Base-by-base conservation (phyloP, 2,329 filamentous ascomycete genomes). In the Sporothrix euskadiensis region DNA sequence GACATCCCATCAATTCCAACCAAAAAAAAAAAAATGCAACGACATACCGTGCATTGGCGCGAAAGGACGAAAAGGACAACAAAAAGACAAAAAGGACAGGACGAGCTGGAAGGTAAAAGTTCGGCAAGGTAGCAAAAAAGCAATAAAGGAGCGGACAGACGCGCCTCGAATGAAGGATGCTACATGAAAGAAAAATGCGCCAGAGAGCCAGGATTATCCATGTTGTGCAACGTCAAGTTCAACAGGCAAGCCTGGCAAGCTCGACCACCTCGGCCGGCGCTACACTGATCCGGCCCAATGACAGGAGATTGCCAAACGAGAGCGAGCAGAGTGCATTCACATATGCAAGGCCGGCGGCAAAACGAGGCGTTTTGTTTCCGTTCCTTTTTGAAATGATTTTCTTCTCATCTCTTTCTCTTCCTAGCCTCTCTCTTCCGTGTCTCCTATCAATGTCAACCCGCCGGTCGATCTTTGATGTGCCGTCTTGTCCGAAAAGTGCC, bases 181-280 rank as follows among this genome's bases (percentile, higher is more conserved):
- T 35, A 63, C 16, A 32, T 8, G 44, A 30, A 22, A 66, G 41
- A 30, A 16, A 22, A 8, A 39, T 7, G 26, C 16, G 30, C 16
- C 26, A 39, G 19, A 52, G 4, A 32, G 39, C 41, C 12, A 49
- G 41, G 41, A 52, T 69, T 26, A 69, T 44, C 59, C 59, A 65
- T 65, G 59, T 10, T 65, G 59, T 65, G 59, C 59, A 65, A 65
- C 59, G 19, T 22, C 59, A 44, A 44, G 14, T 12, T 44, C 35
- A 65, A 65, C 35, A 44, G 26, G 35, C 30, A 41, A n/a, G 7
- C 52, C 8, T n/a, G 22, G 10, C 22, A 32, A 61, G 30, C 14
- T 22, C n/a, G 22, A 22, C 8, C 30, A 61, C 12, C 14, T n/a
- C 26, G 57, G 5, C 39, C 59, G n/a, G 19, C 19, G 8, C 35